A percentile compares a stretch with the other conserved stretches of the same genome.
Conservation (phyloP, 495 filamentous ascomycete genomes). For the Daldinia decipiens region DNA sequence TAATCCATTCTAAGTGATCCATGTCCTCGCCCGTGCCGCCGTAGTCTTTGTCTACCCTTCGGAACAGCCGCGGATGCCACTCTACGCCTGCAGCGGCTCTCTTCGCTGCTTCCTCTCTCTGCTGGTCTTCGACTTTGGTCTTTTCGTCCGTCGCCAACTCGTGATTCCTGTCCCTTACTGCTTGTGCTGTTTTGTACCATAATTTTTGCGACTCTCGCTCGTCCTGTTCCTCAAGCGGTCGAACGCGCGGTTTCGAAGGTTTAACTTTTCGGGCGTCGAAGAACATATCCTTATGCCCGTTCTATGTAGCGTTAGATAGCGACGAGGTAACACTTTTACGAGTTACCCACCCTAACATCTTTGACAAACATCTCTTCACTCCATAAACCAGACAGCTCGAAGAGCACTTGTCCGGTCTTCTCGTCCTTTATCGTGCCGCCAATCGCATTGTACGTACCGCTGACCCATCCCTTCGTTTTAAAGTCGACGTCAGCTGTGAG, state of each 20-base stretch:
- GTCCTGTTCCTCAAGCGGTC: conserved; percentile 86
- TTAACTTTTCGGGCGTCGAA: conserved; percentile 86
- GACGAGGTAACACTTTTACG: conserved; percentile 1
- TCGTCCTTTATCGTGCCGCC: conserved; percentile 92
- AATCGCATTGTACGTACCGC: conserved; percentile 95
- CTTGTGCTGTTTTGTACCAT: conserved; percentile 82
- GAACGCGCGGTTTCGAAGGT: conserved; percentile 76
- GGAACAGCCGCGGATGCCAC: conserved; percentile 90
- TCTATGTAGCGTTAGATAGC: conserved; percentile 61
- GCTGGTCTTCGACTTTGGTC: conserved; percentile 89
- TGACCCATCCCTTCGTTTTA: conserved; percentile 98
- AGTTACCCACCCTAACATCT: conserved; percentile 72
- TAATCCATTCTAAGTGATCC: conserved; percentile 90
- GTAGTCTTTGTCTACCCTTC: conserved; percentile 74
- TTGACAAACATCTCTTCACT: conserved; percentile 93
- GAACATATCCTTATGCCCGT: conserved; percentile 84
- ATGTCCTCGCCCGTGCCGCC: conserved; percentile 83
- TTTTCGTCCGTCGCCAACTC: conserved; percentile 94
- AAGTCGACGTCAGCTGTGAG: conserved; percentile 96
- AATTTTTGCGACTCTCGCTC: conserved; percentile 90
- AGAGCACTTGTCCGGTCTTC: conserved; percentile 83
- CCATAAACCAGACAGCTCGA: conserved; percentile 92
- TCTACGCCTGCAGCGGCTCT: conserved; percentile 83
- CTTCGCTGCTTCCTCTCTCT: conserved; percentile 87
- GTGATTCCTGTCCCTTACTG: conserved; percentile 85